Conservation (phyloP, 1,284 basidiomycete genomes). For the Termitomyces sp. region DNA sequence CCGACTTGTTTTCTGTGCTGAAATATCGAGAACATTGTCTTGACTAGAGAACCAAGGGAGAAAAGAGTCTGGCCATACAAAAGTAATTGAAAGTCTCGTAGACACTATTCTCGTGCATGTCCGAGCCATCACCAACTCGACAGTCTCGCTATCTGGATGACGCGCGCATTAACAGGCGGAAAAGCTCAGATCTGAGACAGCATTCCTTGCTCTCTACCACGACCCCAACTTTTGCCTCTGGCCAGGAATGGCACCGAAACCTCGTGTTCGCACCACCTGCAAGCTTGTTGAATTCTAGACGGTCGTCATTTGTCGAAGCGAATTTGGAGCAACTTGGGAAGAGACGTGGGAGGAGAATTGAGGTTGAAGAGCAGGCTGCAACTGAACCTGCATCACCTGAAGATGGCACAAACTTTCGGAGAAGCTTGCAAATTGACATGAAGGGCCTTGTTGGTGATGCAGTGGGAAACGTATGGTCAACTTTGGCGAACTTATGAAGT, state of each 20-base stretch:
- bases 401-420: slow-evolving; percentile 51
- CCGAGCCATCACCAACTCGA: slow-evolving; percentile 13
- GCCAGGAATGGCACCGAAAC: slow-evolving; percentile 17
- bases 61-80: neutral
- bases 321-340: slow-evolving; percentile 3
- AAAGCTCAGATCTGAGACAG: slow-evolving; percentile 13
- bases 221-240: slow-evolving; percentile 7
- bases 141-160: slow-evolving; percentile 11
- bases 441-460: slow-evolving; percentile 74
- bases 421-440: slow-evolving; percentile 69
- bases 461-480: slow-evolving; percentile 68
- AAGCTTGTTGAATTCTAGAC: slow-evolving; percentile 15
- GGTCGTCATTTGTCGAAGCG: slow-evolving; percentile 11
- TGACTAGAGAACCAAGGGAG: no score
- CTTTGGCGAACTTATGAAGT: neutral
- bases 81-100: neutral
- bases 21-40: neutral
- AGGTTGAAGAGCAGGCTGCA: slow-evolving; percentile 10
- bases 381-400: slow-evolving; percentile 40
- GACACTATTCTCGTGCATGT: slow-evolving; percentile 7
- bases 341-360: slow-evolving; percentile 8
- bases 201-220: slow-evolving; percentile 9
- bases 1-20: neutral
- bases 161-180: slow-evolving; percentile 7
- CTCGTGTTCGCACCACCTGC: slow-evolving; percentile 18